phyloP scores from a whole-genome alignment of 805 yeast species.

The Nakazawaea ambrosiae region DNA sequence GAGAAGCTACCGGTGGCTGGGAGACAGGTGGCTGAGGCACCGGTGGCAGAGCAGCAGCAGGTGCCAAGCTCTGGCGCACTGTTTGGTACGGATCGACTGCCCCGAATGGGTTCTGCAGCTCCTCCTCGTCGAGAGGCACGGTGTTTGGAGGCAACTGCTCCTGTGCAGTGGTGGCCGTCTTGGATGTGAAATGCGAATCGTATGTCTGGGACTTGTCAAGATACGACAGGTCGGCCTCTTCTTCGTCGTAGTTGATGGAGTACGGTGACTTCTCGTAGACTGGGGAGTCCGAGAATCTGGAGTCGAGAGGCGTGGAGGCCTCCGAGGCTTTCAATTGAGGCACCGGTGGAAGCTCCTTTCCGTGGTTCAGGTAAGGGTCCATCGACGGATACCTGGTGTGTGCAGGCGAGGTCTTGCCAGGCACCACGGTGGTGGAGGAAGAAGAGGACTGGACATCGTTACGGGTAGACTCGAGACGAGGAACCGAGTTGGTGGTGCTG shows the following conservation, averaged over 20 bases:
- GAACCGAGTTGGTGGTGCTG: slow-evolving; percentile 2
- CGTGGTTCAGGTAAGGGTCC: slow-evolving; percentile 13
- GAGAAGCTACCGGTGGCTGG: no score
- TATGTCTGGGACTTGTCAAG: background rate
- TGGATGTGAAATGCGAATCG: background rate
- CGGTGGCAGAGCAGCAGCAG: background rate
- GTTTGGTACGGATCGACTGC: background rate
- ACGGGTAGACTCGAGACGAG: slow-evolving; percentile 1
- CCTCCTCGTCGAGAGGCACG: background rate
- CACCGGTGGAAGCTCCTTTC: slow-evolving; percentile 18
- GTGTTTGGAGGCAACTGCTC: background rate
- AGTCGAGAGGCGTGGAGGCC: slow-evolving; percentile 3
- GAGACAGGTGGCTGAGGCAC: background rate
- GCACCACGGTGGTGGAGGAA: background rate
- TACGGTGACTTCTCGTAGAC: background rate
- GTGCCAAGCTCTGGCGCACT: background rate
- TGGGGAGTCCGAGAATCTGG: background rate
- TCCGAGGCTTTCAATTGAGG: slow-evolving; percentile 2
- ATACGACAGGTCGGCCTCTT: slow-evolving; percentile 3
- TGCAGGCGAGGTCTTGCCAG: background rate
- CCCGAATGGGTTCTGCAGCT: background rate
- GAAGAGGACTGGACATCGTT: background rate
- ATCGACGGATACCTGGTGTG: slow-evolving; percentile 2
- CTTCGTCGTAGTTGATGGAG: slow-evolving; percentile 1
- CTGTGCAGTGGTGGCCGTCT: background rate